phyloP scores from a whole-genome alignment of 768 basidiomycete species.

The Saitozyma sp. region DNA sequence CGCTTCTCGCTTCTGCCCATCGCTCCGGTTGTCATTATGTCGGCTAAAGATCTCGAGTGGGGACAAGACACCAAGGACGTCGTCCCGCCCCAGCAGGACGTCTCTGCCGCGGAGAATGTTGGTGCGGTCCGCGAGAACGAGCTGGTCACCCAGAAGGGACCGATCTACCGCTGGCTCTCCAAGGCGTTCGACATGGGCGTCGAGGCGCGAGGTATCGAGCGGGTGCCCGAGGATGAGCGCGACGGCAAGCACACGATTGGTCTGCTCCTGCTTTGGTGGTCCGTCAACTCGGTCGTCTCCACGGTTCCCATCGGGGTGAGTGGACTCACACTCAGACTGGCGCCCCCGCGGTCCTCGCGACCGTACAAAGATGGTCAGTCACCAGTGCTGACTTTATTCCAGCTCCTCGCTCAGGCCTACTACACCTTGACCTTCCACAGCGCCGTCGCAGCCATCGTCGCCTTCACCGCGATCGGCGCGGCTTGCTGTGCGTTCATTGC shows the following conservation, averaged over 20 bases:
- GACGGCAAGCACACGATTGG: slow-evolving; percentile 53
- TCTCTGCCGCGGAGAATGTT: neutral
- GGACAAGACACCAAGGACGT: neutral
- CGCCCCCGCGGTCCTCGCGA: no score
- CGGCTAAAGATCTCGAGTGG: neutral
- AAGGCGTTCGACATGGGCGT: slow-evolving; percentile 59
- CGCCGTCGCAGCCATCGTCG: slow-evolving; percentile 56
- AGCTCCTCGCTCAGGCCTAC: slow-evolving; percentile 56
- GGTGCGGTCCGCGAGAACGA: slow-evolving; percentile 5
- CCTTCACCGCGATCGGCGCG: slow-evolving; percentile 58
- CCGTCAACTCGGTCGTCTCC: slow-evolving; percentile 58
- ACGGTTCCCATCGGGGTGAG: slow-evolving; percentile 59
- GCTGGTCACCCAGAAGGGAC: slow-evolving; percentile 5
- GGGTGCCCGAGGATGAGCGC: slow-evolving; percentile 60
- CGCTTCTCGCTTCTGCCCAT: no score
- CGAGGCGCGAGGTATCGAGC: slow-evolving; percentile 62
- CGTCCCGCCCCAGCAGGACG: neutral
- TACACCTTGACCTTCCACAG: slow-evolving; percentile 60
- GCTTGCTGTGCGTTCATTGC: slow-evolving; percentile 59
- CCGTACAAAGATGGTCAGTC: no score
- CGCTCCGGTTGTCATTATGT: no score
- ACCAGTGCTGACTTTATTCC: neutral
- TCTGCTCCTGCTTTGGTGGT: slow-evolving; percentile 52
- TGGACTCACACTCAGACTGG: no score
- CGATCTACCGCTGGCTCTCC: slow-evolving; percentile 35